A percentile compares a stretch with the other conserved stretches of the same genome.
Conservation (phyloP, 345 rosid species). For the Anacardium occidentale region DNA sequence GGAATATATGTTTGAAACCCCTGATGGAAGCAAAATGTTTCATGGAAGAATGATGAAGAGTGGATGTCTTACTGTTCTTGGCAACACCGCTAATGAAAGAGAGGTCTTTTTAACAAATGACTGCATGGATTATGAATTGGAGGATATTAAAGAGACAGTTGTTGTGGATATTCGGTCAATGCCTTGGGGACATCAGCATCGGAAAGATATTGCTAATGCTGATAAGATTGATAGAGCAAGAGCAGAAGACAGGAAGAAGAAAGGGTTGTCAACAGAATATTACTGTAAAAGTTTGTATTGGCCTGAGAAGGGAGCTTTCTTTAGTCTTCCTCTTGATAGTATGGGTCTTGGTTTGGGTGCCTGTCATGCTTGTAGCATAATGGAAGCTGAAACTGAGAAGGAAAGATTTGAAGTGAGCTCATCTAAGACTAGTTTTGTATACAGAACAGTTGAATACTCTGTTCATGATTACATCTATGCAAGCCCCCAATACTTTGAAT, state of each 20-base stretch:
- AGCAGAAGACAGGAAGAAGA: constrained; percentile 53
- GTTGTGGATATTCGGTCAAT: constrained; percentile 40
- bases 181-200: constrained; percentile 67
- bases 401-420: constrained; percentile 33
- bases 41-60: constrained; percentile 57
- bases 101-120: constrained; percentile 58
- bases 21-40: constrained; percentile 47
- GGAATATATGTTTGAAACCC: constrained; percentile 59
- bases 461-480: constrained; percentile 55
- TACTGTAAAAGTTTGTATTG: constrained; percentile 60
- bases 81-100: constrained; percentile 56
- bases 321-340: constrained; percentile 41
- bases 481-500: constrained; percentile 37
- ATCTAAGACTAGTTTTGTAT: constrained; percentile 32
- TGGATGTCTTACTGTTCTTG: constrained; percentile 62
- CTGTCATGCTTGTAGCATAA: constrained; percentile 49
- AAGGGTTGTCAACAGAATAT: constrained; percentile 47
- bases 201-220: constrained; percentile 39
- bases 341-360: constrained; percentile 50
- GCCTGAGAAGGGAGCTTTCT: constrained; percentile 70
- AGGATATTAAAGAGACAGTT: constrained; percentile 40
- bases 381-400: constrained; percentile 33
- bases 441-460: constrained; percentile 39
- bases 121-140: constrained; percentile 46
- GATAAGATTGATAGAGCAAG: constrained; percentile 48